Evolutionary conservation across 495 filamentous ascomycete genomes (phyloP).

Genomic region (Podospora comata): DNA sequence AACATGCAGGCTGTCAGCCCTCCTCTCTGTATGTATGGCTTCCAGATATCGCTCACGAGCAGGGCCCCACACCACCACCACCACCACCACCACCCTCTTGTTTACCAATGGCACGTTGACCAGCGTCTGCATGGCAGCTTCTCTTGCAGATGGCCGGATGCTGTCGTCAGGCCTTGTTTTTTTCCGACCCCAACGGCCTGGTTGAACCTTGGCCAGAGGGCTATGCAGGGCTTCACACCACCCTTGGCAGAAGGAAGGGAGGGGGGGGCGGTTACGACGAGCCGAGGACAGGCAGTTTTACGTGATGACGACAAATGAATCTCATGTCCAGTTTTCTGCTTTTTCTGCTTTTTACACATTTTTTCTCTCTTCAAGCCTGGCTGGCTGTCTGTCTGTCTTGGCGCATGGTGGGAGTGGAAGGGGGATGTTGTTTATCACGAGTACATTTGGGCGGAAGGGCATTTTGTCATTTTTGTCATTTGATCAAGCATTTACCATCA

Average conservation of each 20-base stretch:
- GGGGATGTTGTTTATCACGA: not conserved
- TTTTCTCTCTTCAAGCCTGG: no score
- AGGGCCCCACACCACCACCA: not conserved
- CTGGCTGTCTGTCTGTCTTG: no score
- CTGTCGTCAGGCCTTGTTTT: slow-evolving; percentile 1
- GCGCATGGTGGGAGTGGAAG: no score
- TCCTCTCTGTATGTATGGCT: not conserved
- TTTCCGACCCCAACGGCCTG: slow-evolving; percentile 3
- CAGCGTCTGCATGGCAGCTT: not conserved
- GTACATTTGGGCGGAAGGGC: not conserved
- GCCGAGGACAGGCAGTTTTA: not conserved
- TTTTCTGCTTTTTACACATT: no score
- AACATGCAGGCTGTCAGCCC: not conserved
- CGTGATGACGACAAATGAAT: not conserved
- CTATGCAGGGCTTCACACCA: no score
- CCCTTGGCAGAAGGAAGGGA: no score
- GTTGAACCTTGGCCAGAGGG: not conserved
- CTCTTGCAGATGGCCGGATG: not conserved
- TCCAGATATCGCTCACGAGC: slow-evolving; percentile 1
- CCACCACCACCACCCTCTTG: not conserved
- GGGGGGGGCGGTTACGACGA: not conserved
- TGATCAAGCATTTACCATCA: not conserved
- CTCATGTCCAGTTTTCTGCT: not conserved
- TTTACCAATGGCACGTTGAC: not conserved
- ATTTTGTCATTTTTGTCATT: not conserved